A percentile compares a stretch with the other conserved stretches of the same genome.
phyloP scores from a whole-genome alignment of 1,139 yeast species.

The Taphrina confusa region DNA sequence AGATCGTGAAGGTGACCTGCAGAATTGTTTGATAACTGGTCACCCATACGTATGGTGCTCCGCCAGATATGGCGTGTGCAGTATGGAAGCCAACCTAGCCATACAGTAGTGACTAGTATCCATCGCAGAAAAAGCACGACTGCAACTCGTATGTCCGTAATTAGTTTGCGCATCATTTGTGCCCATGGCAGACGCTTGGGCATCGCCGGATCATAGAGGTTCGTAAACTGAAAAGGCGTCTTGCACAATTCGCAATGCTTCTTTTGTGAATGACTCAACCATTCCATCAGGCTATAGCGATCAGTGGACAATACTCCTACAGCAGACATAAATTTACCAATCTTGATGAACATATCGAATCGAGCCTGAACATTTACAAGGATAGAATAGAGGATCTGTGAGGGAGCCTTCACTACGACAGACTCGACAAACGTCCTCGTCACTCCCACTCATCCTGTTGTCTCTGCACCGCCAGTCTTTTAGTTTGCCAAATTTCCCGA shows the following conservation, averaged over 20 bases:
- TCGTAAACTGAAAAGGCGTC: constrained; percentile 68
- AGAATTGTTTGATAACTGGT: constrained; percentile 9
- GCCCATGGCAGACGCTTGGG: constrained; percentile 27
- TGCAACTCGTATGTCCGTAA: background rate
- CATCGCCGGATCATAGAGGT: constrained; percentile 44
- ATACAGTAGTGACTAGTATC: constrained; percentile 20
- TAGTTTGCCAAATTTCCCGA: too few species aligned
- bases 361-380: constrained; percentile 92
- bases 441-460: too few species aligned
- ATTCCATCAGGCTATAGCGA: constrained; percentile 60
- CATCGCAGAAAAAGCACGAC: constrained; percentile 12
- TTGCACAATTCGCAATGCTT: constrained; percentile 88
- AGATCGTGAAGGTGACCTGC: constrained; percentile 2
- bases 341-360: constrained; percentile 91
- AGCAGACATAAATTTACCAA: constrained; percentile 51
- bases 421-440: constrained; percentile 74
- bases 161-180: constrained; percentile 11
- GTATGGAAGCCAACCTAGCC: constrained; percentile 35
- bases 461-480: too few species aligned
- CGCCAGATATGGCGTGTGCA: constrained; percentile 34
- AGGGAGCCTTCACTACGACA: constrained; percentile 88
- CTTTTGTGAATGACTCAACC: constrained; percentile 71
- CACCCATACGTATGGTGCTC: constrained; percentile 13
- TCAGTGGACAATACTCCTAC: background rate
- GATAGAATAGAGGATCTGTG: constrained; percentile 80